A percentile compares a stretch with the other conserved stretches of the same genome.
phyloP scores from a whole-genome alignment of 257 asterid species.

The Lavandula angustifolia region DNA sequence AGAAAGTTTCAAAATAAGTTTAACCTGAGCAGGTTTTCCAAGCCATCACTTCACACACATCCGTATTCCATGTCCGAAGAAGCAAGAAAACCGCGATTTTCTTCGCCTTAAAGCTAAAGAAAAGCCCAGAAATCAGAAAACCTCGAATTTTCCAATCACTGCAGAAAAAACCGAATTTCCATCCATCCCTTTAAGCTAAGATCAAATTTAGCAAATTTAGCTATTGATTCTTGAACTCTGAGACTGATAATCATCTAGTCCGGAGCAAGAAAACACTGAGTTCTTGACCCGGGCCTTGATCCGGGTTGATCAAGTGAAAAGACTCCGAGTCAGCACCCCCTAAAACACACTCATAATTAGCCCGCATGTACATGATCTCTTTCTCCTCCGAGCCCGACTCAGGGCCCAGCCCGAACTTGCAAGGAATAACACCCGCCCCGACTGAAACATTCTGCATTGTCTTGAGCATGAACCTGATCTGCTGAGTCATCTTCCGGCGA shows the following conservation, averaged over 20 bases:
- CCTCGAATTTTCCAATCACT: conserved; percentile 28
- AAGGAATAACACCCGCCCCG: conserved; percentile 90
- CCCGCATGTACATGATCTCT: conserved; percentile 92
- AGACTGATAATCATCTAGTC: conserved; percentile 43
- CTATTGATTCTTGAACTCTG: no score
- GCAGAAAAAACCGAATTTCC: not conserved
- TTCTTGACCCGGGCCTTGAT: conserved; percentile 80
- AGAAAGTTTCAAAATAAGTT: conserved; percentile 27
- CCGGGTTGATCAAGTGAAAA: conserved; percentile 89
- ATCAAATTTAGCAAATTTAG: no score
- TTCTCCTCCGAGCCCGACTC: conserved; percentile 65
- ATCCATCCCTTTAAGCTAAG: no score
- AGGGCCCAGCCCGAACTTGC: conserved; percentile 53
- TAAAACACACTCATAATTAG: conserved; percentile 76
- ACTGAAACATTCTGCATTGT: conserved; percentile 80
- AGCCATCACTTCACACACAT: conserved; percentile 1
- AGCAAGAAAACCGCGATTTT: conserved; percentile 33
- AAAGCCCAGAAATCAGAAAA: conserved; percentile 30
- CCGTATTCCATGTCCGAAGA: conserved; percentile 6
- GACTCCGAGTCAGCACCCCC: conserved; percentile 92
- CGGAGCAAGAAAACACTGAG: conserved; percentile 89
- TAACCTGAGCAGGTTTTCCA: conserved; percentile 34
- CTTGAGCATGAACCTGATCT: conserved; percentile 61
- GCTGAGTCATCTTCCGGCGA: conserved; percentile 56
- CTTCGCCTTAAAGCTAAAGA: conserved; percentile 18